Evolutionary conservation across 495 filamentous ascomycete genomes (phyloP).

Genomic region (Coniosporium apollinis): DNA sequence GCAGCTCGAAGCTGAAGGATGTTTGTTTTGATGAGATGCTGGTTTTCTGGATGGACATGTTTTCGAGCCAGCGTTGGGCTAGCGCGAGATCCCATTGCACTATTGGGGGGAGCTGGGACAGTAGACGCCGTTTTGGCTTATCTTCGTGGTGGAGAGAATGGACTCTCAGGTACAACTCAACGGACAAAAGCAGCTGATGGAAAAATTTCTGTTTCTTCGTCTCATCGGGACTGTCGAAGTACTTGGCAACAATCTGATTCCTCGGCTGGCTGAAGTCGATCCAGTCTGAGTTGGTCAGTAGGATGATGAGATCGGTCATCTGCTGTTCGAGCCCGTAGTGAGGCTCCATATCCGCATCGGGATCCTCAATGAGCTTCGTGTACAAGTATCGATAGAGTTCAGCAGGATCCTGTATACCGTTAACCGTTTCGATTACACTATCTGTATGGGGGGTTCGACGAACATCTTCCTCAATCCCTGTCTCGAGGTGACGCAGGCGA

Average conservation of each 20-base stretch:
- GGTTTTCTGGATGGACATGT: conserved; percentile 39
- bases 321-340: conserved; percentile 44
- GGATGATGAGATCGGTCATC: conserved; percentile 49
- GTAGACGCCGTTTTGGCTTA: conserved; percentile 36
- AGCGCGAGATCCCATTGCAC: conserved; percentile 54
- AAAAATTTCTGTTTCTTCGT: conserved; percentile 42
- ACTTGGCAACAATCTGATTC: conserved; percentile 49
- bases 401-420: conserved; percentile 16
- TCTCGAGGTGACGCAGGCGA: conserved; percentile 37
- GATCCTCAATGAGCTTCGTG: conserved; percentile 27
- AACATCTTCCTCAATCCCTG: conserved; percentile 38
- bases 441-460: conserved; percentile 18
- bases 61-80: conserved; percentile 50
- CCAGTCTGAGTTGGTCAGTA: conserved; percentile 44
- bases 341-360: conserved; percentile 21
- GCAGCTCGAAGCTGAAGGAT: conserved; percentile 33
- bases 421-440: conserved; percentile 1
- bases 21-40: conserved; percentile 28
- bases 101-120: conserved; percentile 42
- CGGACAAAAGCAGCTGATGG: conserved; percentile 51
- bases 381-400: conserved; percentile 23
- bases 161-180: conserved; percentile 49
- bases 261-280: conserved; percentile 46
- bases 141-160: conserved; percentile 34
- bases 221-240: conserved; percentile 34